Base-by-base conservation (phyloP, 1,284 basidiomycete genomes). In the Tetrapyrgos nigripes region DNA sequence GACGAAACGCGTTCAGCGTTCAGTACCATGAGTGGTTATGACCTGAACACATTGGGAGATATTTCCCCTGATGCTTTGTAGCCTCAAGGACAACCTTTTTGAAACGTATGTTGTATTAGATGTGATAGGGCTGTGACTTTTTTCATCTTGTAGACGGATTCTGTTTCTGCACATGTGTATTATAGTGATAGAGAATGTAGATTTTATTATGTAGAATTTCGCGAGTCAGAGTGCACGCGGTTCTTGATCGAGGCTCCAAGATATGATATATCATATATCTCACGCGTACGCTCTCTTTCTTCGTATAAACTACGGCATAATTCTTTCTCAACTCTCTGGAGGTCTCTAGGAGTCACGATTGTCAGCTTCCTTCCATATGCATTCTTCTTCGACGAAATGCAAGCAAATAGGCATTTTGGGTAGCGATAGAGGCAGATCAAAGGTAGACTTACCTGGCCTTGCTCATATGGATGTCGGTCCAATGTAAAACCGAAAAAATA, bases 1-100 rank as follows among this genome's bases (percentile, higher is more conserved):
- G 91, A 89, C 51, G 88, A 89, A 27, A 70, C 80, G 8, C 83
- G 78, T 47, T 88, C 89, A 4, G 75, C 84, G 10, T 80, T 81
- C 64, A 91, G 88, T 62, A 83, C 83, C 26, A 81, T 82, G 67
- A 89, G 87, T 64, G 73, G 74, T 37, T 79, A 77, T 57, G 89
- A 91, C 44, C 66, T 79, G 46, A 85, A 87, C 65, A 86, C 84
- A 0, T 76, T 93, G 23, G 88, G 88, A 28, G 92, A 94, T 64
- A 76, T 93, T 44, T 93, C 91, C 17, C 92, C 92, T 2, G 86
- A 91, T 58, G 92, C 92, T 17, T 71, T 92, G 63, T 92, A 84
- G 64, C 33, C 14, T 35, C 26, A 60, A 50, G 23, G 37, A 40
- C 19, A 40, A 8, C 31, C 31, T n/a, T 55, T 26, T 51, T 23